Evolutionary conservation across 129 eudicot genomes (phyloP), one percentile per base, ranked within the genome.

Genomic region (Flaveria brownii): DNA sequence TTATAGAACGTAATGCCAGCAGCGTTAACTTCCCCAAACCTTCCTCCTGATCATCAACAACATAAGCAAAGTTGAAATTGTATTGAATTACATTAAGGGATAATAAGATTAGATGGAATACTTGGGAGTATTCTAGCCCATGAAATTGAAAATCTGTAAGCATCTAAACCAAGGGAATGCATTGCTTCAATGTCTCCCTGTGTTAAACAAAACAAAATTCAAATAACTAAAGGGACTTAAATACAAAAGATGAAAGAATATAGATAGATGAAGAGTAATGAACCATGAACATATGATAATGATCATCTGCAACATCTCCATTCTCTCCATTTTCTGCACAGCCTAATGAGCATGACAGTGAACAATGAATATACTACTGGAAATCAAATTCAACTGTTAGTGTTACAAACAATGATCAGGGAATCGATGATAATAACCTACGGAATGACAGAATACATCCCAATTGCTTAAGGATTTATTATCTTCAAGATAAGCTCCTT

Each of bases 401-500:
- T 46, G 61, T 23, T 72, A 9, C 74, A 6, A 59, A 18, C 23
- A 13, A 49, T 2, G 15, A 20, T 57, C 14, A 57, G 26, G 4
- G 5, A 9, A 57, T 57, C 1, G 39, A 60, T 12, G 9, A 60
- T 60, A 25, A 60, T 23, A 26, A 83, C 97, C 91, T 51, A 45
- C 39, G 46, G 60, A 41, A 42, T 75, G 88, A 80, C 74, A 78
- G 54, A 84, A 92, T 39, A 76, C 89, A 83, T 94, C 98, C 92
- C 96, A 90, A 63, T 88, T 86, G 85, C 78, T 88, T 25, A 88
- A 85, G 13, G 92, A 70, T 82, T 86, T 94, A 15, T 86, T 88
- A 94, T 87, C 98, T 82, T 86, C 96, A 81, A 88, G 83, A 83
- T 66, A 83, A 39, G 87, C 97, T 55, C 98, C 98, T 90, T 90